A percentile compares a stretch with the other conserved stretches of the same genome.
Conservation (phyloP, 1,284 basidiomycete species). For the Leccinum ambiguum region DNA sequence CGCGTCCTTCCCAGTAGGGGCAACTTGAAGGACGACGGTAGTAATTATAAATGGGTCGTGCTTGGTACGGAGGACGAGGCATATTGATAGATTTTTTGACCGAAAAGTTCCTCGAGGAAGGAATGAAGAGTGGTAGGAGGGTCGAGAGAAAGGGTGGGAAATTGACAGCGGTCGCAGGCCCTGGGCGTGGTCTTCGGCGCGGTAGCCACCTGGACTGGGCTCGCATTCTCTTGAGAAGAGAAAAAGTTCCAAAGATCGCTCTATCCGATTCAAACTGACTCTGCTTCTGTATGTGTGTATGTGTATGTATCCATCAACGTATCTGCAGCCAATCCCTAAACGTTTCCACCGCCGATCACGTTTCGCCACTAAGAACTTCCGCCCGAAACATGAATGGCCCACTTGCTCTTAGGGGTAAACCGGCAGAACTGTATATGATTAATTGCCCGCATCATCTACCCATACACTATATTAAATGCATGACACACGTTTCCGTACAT, state of each 20-base stretch:
- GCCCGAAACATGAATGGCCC: neutral
- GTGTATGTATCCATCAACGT: neutral
- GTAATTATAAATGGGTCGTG: too few relatives aligned
- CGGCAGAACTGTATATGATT: neutral
- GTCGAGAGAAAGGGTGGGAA: slow-evolving; percentile 22
- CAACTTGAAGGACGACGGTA: too few relatives aligned
- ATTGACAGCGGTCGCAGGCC: slow-evolving; percentile 19
- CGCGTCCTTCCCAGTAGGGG: slow-evolving; percentile 31
- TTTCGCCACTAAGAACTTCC: neutral
- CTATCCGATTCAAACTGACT: neutral
- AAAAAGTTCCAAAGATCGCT: neutral
- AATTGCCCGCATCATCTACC: neutral
- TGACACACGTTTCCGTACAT: slow-evolving; percentile 6
- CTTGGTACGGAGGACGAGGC: too few relatives aligned
- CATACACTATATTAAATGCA: slow-evolving; percentile 4
- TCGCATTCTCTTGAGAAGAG: slow-evolving; percentile 33
- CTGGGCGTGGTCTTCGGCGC: slow-evolving; percentile 37
- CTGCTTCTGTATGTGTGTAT: neutral
- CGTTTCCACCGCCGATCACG: slow-evolving; percentile 12
- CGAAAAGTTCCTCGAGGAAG: slow-evolving; percentile 36
- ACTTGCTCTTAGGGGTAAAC: slow-evolving; percentile 6
- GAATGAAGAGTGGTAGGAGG: slow-evolving; percentile 24
- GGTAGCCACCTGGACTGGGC: slow-evolving; percentile 36
- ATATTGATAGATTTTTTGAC: slow-evolving; percentile 1
- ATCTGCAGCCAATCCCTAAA: slow-evolving; percentile 3